Conservation (phyloP, 2,329 filamentous ascomycete genomes). For the Diplocarpon rosae region DNA sequence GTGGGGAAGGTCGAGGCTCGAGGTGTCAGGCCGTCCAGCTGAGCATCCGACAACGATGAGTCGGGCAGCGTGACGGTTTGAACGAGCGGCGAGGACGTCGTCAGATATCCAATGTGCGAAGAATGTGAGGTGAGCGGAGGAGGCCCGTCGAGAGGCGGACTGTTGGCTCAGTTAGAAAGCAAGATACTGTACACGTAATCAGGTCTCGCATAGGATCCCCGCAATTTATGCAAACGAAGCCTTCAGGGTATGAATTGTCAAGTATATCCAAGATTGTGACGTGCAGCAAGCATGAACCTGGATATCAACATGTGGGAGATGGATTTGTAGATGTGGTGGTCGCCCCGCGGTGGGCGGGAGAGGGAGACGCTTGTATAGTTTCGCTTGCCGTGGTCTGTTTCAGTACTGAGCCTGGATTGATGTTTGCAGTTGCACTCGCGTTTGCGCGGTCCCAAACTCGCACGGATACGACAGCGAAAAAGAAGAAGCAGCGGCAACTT, state of each 20-base stretch:
- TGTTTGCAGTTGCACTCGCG: background rate
- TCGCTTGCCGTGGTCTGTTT: too few species aligned
- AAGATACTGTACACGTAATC: slow-evolving; percentile 12
- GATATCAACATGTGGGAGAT: too few species aligned
- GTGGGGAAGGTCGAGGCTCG: slow-evolving; percentile 31
- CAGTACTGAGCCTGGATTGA: background rate
- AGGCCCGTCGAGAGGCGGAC: slow-evolving; percentile 30
- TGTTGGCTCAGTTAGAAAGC: slow-evolving; percentile 15
- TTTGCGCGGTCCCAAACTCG: background rate
- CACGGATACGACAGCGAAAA: background rate
- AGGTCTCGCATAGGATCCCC: slow-evolving; percentile 4
- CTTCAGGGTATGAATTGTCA: slow-evolving; percentile 4
- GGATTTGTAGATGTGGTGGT: background rate
- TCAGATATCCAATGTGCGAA: slow-evolving; percentile 57
- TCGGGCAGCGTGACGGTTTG: slow-evolving; percentile 43
- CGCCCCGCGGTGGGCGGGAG: background rate
- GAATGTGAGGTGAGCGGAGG: slow-evolving; percentile 45
- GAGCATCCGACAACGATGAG: slow-evolving; percentile 24
- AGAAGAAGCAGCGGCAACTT: slow-evolving; percentile 18
- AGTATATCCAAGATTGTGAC: slow-evolving; percentile 1
- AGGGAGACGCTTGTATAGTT: slow-evolving; percentile 10
- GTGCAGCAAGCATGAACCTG: slow-evolving; percentile 9
- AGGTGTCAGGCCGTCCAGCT: slow-evolving; percentile 25
- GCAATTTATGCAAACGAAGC: slow-evolving; percentile 11
- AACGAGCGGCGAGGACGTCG: slow-evolving; percentile 56